Evolutionary conservation across 2,329 filamentous ascomycete species (phyloP).

Genomic region (Exophiala sideris): DNA sequence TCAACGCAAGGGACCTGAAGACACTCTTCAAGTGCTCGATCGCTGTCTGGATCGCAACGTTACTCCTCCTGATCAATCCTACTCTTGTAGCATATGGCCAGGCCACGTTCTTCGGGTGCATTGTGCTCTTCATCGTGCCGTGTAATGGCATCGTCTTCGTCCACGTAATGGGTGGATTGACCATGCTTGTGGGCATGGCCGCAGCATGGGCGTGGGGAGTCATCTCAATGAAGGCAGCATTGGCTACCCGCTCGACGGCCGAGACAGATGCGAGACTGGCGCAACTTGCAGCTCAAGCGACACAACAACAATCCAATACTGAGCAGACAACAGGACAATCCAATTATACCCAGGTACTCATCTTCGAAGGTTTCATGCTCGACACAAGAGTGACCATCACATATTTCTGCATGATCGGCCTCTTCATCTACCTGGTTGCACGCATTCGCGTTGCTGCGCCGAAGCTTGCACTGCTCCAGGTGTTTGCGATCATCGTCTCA

Average conservation of each 20-base stretch:
- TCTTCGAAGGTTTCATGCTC: constrained; percentile 48
- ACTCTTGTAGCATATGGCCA: constrained; percentile 41
- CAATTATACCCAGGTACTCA: constrained; percentile 36
- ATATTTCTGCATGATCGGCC: constrained; percentile 38
- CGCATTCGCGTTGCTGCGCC: constrained; percentile 46
- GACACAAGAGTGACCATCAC: constrained; percentile 45
- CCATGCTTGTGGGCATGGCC: constrained; percentile 47
- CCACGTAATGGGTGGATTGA: constrained; percentile 42
- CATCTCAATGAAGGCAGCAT: constrained; percentile 48
- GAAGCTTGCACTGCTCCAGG: constrained; percentile 45
- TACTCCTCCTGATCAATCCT: constrained; percentile 50
- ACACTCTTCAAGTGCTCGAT: constrained; percentile 46
- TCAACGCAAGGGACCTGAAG: constrained; percentile 49
- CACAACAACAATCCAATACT: constrained; percentile 4
- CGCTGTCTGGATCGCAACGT: constrained; percentile 45
- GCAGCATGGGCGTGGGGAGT: constrained; percentile 52
- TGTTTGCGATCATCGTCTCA: constrained; percentile 48
- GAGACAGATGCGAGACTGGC: constrained; percentile 37
- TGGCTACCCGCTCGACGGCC: constrained; percentile 40
- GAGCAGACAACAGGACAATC: constrained; percentile 30
- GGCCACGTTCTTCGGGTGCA: constrained; percentile 45
- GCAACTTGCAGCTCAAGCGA: constrained; percentile 38
- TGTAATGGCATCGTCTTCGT: constrained; percentile 47
- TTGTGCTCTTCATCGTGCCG: constrained; percentile 45
- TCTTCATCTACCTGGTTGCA: constrained; percentile 46